These are phyloP conservation scores for Baorangia bicolor DNA, from an alignment of 768 basidiomycete species.

Conservation along the genomic window DNA sequence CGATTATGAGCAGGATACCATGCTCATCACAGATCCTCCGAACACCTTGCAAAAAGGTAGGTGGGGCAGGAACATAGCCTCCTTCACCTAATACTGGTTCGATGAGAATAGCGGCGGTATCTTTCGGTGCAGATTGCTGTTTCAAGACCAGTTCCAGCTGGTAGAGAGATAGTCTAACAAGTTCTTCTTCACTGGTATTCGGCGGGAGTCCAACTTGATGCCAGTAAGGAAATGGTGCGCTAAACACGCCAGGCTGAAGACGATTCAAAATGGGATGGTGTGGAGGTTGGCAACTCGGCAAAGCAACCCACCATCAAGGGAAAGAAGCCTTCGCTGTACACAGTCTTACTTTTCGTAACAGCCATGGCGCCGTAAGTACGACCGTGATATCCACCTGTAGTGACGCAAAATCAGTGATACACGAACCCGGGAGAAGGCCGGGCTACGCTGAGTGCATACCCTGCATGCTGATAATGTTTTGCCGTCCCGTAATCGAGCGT, in stretches of 20 bases:
- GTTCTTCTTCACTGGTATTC: constrained; percentile 52
- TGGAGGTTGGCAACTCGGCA: background rate
- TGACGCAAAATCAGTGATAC: background rate
- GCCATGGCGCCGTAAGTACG: constrained; percentile 93
- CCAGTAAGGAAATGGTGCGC: constrained; percentile 90
- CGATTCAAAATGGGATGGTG: background rate
- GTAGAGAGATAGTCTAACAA: constrained; percentile 66
- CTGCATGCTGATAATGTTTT: constrained; percentile 92
- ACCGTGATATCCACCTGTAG: constrained; percentile 81
- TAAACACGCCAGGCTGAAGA: constrained; percentile 75
- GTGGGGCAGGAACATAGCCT: constrained; percentile 88
- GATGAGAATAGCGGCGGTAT: constrained; percentile 91
- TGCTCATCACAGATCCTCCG: constrained; percentile 85
- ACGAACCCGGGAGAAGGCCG: background rate
- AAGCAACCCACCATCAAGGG: constrained; percentile 73
- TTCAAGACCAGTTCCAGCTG: constrained; percentile 76
- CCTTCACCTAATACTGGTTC: constrained; percentile 96
- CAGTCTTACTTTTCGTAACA: constrained; percentile 90
- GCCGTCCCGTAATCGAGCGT: constrained; percentile 69
- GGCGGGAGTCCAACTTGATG: constrained; percentile 69
- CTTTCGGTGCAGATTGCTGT: constrained; percentile 79
- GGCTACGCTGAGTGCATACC: constrained; percentile 39
- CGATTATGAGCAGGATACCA: constrained; percentile 78
- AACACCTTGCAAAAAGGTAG: constrained; percentile 76
- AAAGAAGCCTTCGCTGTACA: constrained; percentile 75